Percentiles rank a stretch among this genome's conserved stretches.
phyloP scores from a whole-genome alignment of 2,329 filamentous ascomycete genomes.

The Didymella keratinophila region DNA sequence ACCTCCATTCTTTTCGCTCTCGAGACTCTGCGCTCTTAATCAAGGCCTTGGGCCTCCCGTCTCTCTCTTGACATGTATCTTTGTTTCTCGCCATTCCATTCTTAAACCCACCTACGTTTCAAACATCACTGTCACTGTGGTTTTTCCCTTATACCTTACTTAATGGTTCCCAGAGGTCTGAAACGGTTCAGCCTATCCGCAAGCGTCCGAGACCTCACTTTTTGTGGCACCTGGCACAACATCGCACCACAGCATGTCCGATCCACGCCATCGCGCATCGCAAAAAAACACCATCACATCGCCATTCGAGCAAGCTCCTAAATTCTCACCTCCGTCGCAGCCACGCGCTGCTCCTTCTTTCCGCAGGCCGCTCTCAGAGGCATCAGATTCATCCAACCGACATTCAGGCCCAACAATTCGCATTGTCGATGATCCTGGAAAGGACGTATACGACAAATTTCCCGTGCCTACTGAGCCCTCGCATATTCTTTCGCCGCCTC shows the following conservation, averaged over 20 bases:
- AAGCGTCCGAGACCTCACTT: conserved; percentile 33
- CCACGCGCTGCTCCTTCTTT: conserved; percentile 42
- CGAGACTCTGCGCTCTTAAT: conserved; percentile 38
- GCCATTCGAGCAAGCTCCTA: conserved; percentile 41
- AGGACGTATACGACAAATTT: conserved; percentile 50
- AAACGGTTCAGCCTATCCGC: conserved; percentile 28
- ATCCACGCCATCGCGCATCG: conserved; percentile 36
- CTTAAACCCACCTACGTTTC: conserved; percentile 32
- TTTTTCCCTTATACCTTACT: conserved; percentile 32
- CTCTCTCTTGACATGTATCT: conserved; percentile 48
- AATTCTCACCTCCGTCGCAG: conserved; percentile 38
- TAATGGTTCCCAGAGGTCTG: conserved; percentile 37
- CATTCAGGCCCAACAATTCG: conserved; percentile 51
- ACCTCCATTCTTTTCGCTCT: conserved; percentile 38
- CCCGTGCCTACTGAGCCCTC: conserved; percentile 51
- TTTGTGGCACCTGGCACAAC: conserved; percentile 33
- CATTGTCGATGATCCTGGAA: conserved; percentile 49
- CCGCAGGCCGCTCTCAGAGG: conserved; percentile 50
- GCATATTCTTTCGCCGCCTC: conserved; percentile 51
- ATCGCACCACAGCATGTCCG: conserved; percentile 43
- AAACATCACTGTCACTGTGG: conserved; percentile 30
- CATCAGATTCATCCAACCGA: conserved; percentile 50
- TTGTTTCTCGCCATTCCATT: conserved; percentile 48
- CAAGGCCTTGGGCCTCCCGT: conserved; percentile 42
- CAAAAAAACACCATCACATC: conserved; percentile 36